A percentile compares a stretch with the other conserved stretches of the same genome.
These are phyloP conservation scores for Cantharellus cinnabarinus DNA, from an alignment of 768 basidiomycete species.

Conservation along the genomic window DNA sequence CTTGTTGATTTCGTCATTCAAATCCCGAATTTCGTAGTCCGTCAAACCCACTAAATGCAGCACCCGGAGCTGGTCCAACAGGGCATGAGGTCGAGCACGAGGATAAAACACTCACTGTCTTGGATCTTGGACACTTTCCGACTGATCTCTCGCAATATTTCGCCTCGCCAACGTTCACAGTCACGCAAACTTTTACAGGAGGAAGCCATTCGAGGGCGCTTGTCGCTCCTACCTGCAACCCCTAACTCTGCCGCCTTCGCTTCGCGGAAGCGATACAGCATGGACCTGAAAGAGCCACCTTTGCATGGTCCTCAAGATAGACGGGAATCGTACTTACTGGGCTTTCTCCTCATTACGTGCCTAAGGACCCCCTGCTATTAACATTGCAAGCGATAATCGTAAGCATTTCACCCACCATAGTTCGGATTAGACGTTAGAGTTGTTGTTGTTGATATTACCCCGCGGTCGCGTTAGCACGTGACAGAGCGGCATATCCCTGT, in stretches of 20 bases:
- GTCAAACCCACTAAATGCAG: conserved; percentile 53
- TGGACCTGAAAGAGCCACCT: conserved; percentile 24
- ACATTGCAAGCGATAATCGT: too few relatives aligned
- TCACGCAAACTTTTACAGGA: conserved; percentile 80
- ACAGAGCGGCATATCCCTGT: too few relatives aligned
- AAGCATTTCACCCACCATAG: too few relatives aligned
- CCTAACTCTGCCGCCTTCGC: conserved; percentile 92
- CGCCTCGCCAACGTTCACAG: conserved; percentile 90
- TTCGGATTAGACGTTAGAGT: too few relatives aligned
- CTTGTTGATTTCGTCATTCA: conserved; percentile 97
- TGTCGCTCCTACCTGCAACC: conserved; percentile 62
- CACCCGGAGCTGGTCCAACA: neutral
- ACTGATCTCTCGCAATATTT: conserved; percentile 84
- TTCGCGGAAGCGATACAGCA: conserved; percentile 90
- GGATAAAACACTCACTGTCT: conserved; percentile 39
- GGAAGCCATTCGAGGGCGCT: conserved; percentile 82
- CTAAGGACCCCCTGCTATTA: conserved; percentile 19
- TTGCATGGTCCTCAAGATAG: conserved; percentile 9
- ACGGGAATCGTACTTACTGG: conserved; percentile 24
- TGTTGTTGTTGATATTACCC: too few relatives aligned
- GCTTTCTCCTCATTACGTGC: conserved; percentile 98
- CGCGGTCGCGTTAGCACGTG: too few relatives aligned
- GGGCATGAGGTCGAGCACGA: neutral
- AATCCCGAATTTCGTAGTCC: conserved; percentile 86
- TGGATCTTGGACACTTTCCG: conserved; percentile 97